Evolutionary conservation across 169 alveolate genomes (phyloP).

Genomic region (Plasmodium knowlesi): DNA sequence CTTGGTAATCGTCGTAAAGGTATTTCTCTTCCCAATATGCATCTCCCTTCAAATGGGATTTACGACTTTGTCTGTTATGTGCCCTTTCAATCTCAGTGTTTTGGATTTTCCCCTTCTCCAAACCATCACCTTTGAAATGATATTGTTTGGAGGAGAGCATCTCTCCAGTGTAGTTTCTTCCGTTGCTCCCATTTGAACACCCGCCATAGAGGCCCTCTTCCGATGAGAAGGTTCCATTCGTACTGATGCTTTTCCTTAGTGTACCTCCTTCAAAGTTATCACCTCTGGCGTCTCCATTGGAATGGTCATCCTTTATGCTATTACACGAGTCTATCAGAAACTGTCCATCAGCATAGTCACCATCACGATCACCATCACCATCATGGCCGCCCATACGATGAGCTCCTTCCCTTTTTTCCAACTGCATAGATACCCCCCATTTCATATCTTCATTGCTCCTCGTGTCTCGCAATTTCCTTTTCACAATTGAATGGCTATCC

Average conservation of each 20-base stretch:
- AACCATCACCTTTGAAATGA: background rate
- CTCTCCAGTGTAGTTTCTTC: background rate
- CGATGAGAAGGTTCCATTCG: background rate
- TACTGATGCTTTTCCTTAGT: background rate
- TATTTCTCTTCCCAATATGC: background rate
- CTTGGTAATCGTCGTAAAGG: slow-evolving; percentile 7
- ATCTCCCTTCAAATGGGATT: background rate
- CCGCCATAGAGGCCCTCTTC: background rate
- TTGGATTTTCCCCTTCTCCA: no score
- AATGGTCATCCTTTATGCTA: background rate
- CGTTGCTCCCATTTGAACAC: background rate
- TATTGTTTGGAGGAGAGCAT: background rate
- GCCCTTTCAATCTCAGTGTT: no score
- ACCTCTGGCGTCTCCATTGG: background rate
- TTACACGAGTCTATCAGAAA: background rate
- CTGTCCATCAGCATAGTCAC: background rate
- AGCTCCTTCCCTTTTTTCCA: background rate
- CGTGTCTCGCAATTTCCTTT: slow-evolving; percentile 17
- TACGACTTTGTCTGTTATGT: no score
- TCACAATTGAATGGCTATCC: background rate
- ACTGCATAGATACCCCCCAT: background rate
- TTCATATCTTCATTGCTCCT: slow-evolving; percentile 8
- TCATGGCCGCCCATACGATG: no score
- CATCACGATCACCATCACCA: background rate
- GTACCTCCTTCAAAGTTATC: background rate